phyloP scores from a whole-genome alignment of 495 filamentous ascomycete species.

The Stereocaulon alpinum region DNA sequence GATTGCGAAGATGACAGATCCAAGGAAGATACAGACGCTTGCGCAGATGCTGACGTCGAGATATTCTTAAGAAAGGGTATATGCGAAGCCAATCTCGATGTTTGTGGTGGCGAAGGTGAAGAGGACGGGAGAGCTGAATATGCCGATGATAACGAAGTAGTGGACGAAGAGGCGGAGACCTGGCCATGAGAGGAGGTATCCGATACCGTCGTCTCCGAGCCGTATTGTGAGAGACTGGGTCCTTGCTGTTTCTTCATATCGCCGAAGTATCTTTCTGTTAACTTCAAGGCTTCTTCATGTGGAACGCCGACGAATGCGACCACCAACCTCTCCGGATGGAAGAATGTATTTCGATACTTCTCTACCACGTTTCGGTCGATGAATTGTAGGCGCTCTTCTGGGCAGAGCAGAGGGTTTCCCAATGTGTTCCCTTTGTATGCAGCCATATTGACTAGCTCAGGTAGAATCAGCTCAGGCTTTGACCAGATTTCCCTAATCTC shows the following conservation, averaged over 20 bases:
- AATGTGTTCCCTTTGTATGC: conserved; percentile 93
- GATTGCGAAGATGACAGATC: conserved; percentile 33
- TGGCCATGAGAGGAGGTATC: conserved; percentile 18
- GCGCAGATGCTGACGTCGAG: conserved; percentile 56
- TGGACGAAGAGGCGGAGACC: conserved; percentile 22
- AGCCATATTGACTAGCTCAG: conserved; percentile 88
- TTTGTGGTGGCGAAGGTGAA: conserved; percentile 32
- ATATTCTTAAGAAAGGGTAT: conserved; percentile 92
- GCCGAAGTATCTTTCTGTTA: conserved; percentile 80
- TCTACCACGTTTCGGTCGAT: conserved; percentile 69
- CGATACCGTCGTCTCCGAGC: conserved; percentile 33
- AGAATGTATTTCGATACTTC: conserved; percentile 74
- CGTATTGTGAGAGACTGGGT: conserved; percentile 44
- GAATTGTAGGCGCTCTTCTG: conserved; percentile 62
- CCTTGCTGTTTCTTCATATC: conserved; percentile 58
- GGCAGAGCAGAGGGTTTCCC: conserved; percentile 87
- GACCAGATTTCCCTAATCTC: conserved; percentile 98
- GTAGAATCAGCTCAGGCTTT: conserved; percentile 90
- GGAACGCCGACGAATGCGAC: conserved; percentile 90
- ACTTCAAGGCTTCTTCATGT: conserved; percentile 66
- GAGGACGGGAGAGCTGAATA: conserved; percentile 32
- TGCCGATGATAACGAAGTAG: conserved; percentile 32
- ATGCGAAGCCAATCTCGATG: conserved; percentile 62
- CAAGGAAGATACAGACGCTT: conserved; percentile 42
- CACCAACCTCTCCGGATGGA: conserved; percentile 79